Conservation (phyloP, 2,329 filamentous ascomycete species). For the Ploettnerulaceae sp. region DNA sequence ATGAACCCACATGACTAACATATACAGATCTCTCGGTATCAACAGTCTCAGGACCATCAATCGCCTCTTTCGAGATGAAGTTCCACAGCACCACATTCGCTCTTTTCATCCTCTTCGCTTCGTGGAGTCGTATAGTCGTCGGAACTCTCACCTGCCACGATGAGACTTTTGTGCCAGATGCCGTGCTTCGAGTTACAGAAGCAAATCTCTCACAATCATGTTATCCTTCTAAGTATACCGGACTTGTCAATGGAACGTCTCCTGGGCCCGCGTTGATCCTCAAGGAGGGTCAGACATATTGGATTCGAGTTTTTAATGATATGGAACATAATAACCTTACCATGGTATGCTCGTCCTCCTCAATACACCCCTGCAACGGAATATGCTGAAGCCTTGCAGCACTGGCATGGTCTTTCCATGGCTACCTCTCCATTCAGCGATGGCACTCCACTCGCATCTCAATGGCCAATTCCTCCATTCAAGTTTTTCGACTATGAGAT, state of each 20-base stretch:
- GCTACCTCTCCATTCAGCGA: constrained; percentile 47
- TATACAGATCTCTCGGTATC: background rate
- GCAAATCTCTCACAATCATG: constrained; percentile 34
- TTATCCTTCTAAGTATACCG: constrained; percentile 36
- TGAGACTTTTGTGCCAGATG: constrained; percentile 36
- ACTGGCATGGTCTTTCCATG: constrained; percentile 52
- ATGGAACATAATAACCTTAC: constrained; percentile 45
- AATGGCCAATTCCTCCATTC: constrained; percentile 50
- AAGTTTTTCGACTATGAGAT: constrained; percentile 54
- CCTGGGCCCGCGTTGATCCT: constrained; percentile 44
- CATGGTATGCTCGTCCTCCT: constrained; percentile 36
- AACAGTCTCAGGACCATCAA: background rate
- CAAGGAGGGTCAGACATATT: constrained; percentile 40
- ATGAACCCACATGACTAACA: too few species aligned
- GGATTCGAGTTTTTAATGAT: constrained; percentile 52
- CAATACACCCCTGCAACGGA: background rate
- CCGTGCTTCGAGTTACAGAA: constrained; percentile 38
- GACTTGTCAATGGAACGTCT: constrained; percentile 44
- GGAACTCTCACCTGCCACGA: constrained; percentile 15
- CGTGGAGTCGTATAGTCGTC: background rate
- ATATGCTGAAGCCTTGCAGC: constrained; percentile 33
- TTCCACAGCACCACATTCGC: background rate
- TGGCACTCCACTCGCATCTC: constrained; percentile 44
- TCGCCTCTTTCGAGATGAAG: background rate
- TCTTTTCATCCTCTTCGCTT: background rate